phyloP scores from a whole-genome alignment of 2,329 filamentous ascomycete genomes.

The Fusarium palustre region DNA sequence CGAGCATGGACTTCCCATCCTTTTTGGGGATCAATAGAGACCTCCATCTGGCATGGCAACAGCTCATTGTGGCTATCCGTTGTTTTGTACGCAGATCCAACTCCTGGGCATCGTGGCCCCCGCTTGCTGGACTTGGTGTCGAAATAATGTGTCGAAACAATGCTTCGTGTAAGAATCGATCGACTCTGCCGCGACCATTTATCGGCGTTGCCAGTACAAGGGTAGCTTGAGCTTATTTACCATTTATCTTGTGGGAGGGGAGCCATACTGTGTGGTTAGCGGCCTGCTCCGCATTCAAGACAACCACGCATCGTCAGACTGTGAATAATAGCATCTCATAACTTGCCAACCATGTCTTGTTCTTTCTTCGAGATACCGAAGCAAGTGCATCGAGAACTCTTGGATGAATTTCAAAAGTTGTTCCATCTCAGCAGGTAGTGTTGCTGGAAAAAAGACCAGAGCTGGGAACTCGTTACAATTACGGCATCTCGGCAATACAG shows the following conservation, averaged over 20 bases:
- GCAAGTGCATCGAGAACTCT: not conserved
- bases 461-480: not conserved
- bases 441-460: not conserved
- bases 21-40: constrained; percentile 29
- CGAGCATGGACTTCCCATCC: constrained; percentile 1
- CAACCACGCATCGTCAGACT: constrained; percentile 6
- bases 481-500: not conserved
- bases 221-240: constrained; percentile 21
- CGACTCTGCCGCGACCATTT: not conserved
- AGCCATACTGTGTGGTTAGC: constrained; percentile 8
- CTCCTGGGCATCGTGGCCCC: not conserved
- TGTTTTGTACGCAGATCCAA: constrained; percentile 20
- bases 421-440: not conserved
- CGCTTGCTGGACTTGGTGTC: constrained; percentile 8
- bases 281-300: not conserved
- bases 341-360: not conserved
- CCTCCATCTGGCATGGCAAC: constrained; percentile 4
- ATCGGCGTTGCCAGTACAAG: constrained; percentile 24
- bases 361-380: not conserved
- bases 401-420: not conserved
- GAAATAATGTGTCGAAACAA: constrained; percentile 5
- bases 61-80: constrained; percentile 30
- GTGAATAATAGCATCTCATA: not conserved
- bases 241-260: not conserved
- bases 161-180: constrained; percentile 10